Evolutionary conservation across 1,284 basidiomycete species (phyloP).

Genomic region (Fomitopsis betulina): DNA sequence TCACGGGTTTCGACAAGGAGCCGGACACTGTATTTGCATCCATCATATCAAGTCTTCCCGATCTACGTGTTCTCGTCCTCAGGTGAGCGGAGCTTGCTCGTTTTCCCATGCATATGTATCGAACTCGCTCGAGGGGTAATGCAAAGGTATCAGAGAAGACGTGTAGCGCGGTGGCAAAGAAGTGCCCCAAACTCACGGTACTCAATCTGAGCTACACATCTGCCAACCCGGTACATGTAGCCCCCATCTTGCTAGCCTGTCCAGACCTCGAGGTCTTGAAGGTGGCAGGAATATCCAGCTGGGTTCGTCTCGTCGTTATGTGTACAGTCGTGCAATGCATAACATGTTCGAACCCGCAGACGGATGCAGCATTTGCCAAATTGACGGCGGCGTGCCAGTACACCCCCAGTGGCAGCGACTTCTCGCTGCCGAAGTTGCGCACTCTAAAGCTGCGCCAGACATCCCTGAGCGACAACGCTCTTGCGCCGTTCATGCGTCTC

Average conservation of each 20-base stretch:
- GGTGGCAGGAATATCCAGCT: constrained; percentile 54
- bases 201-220: constrained; percentile 63
- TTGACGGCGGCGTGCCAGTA: constrained; percentile 26
- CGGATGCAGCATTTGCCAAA: constrained; percentile 48
- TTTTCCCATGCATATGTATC: neutral
- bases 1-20: constrained; percentile 49
- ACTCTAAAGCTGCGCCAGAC: constrained; percentile 60
- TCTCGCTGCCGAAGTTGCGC: constrained; percentile 36
- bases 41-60: constrained; percentile 39
- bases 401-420: constrained; percentile 19
- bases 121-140: constrained; percentile 42
- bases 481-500: constrained; percentile 37
- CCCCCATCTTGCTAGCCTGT: constrained; percentile 39
- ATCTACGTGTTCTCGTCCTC: constrained; percentile 44
- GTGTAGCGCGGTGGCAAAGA: constrained; percentile 35
- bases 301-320: constrained; percentile 36
- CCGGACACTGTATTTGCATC: constrained; percentile 48
- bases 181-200: constrained; percentile 39
- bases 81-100: constrained; percentile 35
- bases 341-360: constrained; percentile 33
- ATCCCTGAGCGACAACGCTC: constrained; percentile 42
- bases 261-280: constrained; percentile 51
- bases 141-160: constrained; percentile 51
- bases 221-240: constrained; percentile 43
- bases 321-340: neutral